These are phyloP conservation scores for Hanseniaspora vineae DNA, from an alignment of 805 yeast species.

Conservation along the genomic window DNA sequence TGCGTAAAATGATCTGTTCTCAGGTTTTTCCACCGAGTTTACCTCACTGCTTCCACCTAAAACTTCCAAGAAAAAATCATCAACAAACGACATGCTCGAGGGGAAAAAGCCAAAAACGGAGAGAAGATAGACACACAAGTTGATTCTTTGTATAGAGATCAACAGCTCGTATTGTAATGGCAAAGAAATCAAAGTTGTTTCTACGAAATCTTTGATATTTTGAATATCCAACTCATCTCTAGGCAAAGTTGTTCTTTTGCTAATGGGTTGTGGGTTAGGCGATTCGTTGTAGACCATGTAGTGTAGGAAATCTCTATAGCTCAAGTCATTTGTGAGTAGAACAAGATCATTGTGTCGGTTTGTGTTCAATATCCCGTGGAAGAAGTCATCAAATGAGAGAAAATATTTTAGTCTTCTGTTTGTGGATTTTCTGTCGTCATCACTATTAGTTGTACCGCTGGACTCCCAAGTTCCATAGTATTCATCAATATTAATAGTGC, in stretches of 20 bases:
- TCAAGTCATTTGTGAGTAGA: neutral
- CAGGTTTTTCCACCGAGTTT: neutral
- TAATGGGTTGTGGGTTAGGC: neutral
- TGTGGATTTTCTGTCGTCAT: neutral
- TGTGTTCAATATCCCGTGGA: neutral
- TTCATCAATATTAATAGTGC: neutral
- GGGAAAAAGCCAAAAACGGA: slow-evolving; percentile 77
- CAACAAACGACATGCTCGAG: slow-evolving; percentile 75
- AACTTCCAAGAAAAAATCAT: slow-evolving; percentile 73
- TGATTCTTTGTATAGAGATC: slow-evolving; percentile 64
- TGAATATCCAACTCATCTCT: too few relatives aligned
- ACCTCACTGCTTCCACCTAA: slow-evolving; percentile 36
- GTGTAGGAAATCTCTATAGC: neutral
- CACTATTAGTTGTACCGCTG: too few relatives aligned
- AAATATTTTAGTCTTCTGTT: slow-evolving; percentile 27
- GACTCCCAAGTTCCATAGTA: too few relatives aligned
- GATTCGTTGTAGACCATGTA: neutral
- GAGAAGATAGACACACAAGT: slow-evolving; percentile 76
- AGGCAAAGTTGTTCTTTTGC: too few relatives aligned
- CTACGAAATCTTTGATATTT: too few relatives aligned
- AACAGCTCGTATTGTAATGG: slow-evolving; percentile 28
- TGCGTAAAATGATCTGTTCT: neutral
- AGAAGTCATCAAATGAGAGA: neutral
- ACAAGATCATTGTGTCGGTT: neutral
- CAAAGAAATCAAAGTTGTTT: slow-evolving; percentile 2